These are phyloP conservation scores for Melanomma pulvis-pyrius DNA, from an alignment of 495 filamentous ascomycete species.

Conservation along the genomic window DNA sequence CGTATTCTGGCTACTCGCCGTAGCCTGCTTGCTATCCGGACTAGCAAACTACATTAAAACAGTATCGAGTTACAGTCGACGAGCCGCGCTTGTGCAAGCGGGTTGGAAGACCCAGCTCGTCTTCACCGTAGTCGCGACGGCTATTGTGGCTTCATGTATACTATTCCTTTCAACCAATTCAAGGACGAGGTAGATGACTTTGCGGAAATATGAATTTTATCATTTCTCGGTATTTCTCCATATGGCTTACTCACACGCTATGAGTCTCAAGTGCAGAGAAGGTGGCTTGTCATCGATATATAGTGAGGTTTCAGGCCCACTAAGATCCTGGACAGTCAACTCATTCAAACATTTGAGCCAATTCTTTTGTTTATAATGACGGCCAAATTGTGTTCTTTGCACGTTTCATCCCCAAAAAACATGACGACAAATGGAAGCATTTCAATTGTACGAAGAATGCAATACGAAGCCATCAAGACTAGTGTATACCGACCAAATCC, in stretches of 20 bases:
- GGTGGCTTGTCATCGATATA: too few species aligned
- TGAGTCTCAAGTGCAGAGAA: too few species aligned
- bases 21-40: conserved; percentile 74
- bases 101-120: conserved; percentile 91
- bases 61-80: conserved; percentile 78
- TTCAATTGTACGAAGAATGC: background rate
- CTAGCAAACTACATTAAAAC: conserved; percentile 86
- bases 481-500: background rate
- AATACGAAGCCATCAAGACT: background rate
- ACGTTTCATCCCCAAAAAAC: too few species aligned
- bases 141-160: conserved; percentile 80
- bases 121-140: conserved; percentile 73
- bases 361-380: too few species aligned
- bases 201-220: background rate
- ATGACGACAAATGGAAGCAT: too few species aligned
- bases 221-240: background rate
- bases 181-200: conserved; percentile 11
- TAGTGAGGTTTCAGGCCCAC: too few species aligned
- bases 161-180: conserved; percentile 63
- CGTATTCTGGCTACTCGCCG: conserved; percentile 81
- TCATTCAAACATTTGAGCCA: too few species aligned
- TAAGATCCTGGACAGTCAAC: too few species aligned
- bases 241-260: too few species aligned
- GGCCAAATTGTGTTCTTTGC: too few species aligned
- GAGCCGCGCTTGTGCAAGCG: conserved; percentile 83